Evolutionary conservation across 306 rosid genomes (phyloP).

Genomic region (Cicer judaicum): DNA sequence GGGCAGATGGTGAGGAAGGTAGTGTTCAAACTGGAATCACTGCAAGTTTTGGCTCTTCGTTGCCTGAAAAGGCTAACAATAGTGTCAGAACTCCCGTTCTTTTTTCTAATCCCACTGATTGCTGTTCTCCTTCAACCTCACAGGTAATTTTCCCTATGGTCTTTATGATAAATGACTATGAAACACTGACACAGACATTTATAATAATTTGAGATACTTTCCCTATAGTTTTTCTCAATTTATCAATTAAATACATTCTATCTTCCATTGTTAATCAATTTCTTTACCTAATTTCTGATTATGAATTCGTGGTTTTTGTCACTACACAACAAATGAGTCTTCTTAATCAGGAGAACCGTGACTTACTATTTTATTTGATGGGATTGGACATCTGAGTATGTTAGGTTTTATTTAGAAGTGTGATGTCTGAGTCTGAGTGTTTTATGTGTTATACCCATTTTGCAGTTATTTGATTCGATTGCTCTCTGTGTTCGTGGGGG

Average conservation of each 20-base stretch:
- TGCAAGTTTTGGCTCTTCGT: slow-evolving; percentile 78
- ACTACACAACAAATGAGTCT: too few species aligned
- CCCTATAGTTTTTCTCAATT: too few species aligned
- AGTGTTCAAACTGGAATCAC: slow-evolving; percentile 54
- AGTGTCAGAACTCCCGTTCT: slow-evolving; percentile 56
- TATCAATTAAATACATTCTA: too few species aligned
- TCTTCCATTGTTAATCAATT: too few species aligned
- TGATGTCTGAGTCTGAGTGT: slow-evolving; percentile 14
- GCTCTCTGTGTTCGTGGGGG: slow-evolving; percentile 79
- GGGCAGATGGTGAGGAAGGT: slow-evolving; percentile 65
- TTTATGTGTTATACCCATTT: slow-evolving; percentile 6
- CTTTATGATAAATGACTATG: too few species aligned
- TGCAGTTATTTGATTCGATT: slow-evolving; percentile 73
- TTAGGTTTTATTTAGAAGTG: slow-evolving; percentile 19
- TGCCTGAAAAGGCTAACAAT: slow-evolving; percentile 60
- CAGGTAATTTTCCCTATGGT: slow-evolving; percentile 45
- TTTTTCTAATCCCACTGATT: slow-evolving; percentile 62
- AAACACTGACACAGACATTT: too few species aligned
- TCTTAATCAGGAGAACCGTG: too few species aligned
- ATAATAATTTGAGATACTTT: too few species aligned
- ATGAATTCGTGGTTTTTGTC: too few species aligned
- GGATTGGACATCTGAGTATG: background rate
- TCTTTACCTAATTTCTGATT: too few species aligned
- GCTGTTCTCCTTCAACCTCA: slow-evolving; percentile 72
- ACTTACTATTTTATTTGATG: background rate